Evolutionary conservation across 1,139 yeast genomes (phyloP).

Genomic region (Tardiomyces digboiensis): DNA sequence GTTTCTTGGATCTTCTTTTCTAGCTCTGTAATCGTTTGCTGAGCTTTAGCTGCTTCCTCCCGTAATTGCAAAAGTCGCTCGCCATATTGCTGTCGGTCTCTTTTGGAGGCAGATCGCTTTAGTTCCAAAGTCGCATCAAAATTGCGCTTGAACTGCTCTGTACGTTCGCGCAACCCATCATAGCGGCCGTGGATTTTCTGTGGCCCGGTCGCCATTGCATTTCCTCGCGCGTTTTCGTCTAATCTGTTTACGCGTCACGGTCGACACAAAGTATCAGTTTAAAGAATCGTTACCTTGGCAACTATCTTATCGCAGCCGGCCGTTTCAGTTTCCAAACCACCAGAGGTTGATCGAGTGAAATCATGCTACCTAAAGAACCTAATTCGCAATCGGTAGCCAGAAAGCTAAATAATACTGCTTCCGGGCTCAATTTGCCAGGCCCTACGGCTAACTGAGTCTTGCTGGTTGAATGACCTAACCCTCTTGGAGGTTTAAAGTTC

Average conservation of each 20-base stretch:
- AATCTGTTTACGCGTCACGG: background rate
- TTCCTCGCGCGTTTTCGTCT: background rate
- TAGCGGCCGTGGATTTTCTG: background rate
- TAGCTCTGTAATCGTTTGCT: slow-evolving; percentile 15
- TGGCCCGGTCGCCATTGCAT: background rate
- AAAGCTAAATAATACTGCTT: no score
- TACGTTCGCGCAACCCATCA: background rate
- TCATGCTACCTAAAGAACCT: no score
- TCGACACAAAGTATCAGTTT: background rate
- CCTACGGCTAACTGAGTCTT: no score
- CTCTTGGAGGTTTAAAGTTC: no score
- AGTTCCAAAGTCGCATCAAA: background rate
- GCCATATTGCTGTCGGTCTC: background rate
- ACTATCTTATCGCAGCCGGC: background rate
- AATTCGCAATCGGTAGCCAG: no score
- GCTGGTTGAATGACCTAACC: no score
- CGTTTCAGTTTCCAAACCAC: no score
- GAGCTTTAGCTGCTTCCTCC: background rate
- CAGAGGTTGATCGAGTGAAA: no score
- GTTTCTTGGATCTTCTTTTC: slow-evolving; percentile 15
- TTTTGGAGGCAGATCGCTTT: slow-evolving; percentile 8
- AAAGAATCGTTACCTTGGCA: background rate
- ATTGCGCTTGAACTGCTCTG: background rate
- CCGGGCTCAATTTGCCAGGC: no score
- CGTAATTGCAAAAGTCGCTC: background rate